Conservation (phyloP, 495 filamentous ascomycete species). For the Pyrenula aspistea region DNA sequence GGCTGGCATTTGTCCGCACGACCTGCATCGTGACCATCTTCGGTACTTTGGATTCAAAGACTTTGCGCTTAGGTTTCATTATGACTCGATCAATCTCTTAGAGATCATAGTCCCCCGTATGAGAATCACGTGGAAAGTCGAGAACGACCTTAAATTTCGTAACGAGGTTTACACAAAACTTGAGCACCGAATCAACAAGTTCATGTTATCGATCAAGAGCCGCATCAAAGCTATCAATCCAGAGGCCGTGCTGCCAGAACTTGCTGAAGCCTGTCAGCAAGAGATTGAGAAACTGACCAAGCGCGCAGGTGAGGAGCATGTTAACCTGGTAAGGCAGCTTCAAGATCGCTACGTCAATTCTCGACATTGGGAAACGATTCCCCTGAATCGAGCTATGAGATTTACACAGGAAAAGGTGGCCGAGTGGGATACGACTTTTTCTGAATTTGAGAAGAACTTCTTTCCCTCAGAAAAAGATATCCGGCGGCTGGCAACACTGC, state of each 20-base stretch:
- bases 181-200: slow-evolving; percentile 69
- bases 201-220: slow-evolving; percentile 73
- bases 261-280: slow-evolving; percentile 62
- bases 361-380: slow-evolving; percentile 92
- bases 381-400: slow-evolving; percentile 75
- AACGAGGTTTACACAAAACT: slow-evolving; percentile 78
- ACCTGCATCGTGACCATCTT: slow-evolving; percentile 83
- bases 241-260: slow-evolving; percentile 80
- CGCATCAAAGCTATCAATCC: slow-evolving; percentile 79
- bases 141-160: slow-evolving; percentile 78
- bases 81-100: slow-evolving; percentile 82
- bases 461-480: slow-evolving; percentile 98
- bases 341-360: slow-evolving; percentile 86
- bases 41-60: slow-evolving; percentile 86
- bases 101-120: slow-evolving; percentile 89
- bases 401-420: slow-evolving; percentile 85
- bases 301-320: slow-evolving; percentile 72
- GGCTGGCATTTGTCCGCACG: slow-evolving; percentile 79
- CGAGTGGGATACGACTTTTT: slow-evolving; percentile 85
- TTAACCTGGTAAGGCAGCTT: slow-evolving; percentile 55
- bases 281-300: slow-evolving; percentile 67
- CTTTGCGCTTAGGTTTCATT: slow-evolving; percentile 76
- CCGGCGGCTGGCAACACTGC: slow-evolving; percentile 74
- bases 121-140: slow-evolving; percentile 92
- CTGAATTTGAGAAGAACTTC: slow-evolving; percentile 83